Base-by-base conservation (phyloP, 768 basidiomycete genomes). In the Pisolithus microcarpus region DNA sequence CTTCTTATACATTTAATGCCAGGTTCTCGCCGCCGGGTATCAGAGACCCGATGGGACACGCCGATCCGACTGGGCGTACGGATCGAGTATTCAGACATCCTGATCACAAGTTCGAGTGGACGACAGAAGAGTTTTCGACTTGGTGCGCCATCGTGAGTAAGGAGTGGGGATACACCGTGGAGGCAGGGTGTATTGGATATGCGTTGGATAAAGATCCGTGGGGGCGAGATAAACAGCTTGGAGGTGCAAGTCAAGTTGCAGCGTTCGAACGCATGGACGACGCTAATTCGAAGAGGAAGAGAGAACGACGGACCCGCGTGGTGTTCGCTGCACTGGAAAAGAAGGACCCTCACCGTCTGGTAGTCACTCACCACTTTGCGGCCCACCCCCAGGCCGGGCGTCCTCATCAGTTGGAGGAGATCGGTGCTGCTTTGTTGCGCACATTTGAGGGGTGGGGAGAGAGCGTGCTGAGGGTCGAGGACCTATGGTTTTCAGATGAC, bases 91-190 rank as follows among this genome's bases (percentile, higher is more conserved):
- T 92, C 70, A 75, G 91, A 19, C 89, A 94, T 61, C 52, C 67
- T 21, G 91, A 93, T 56, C 91, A 95, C 66, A 86, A 91, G 58
- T 91, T 93, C 55, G 91, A 95, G 64, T 94, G 87, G 86, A 92
- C 89, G 0, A 62, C 67, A 0, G 78, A 80, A 2, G 91, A 94
- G 59, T 95, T 91, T 61, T 58, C 62, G 18, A 57, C 56, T 15
- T 87, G 84, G 80, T 91, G 89, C 60, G 55, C 66, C 10, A 61
- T 59, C 0, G 70, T 68, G 2, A 87, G 85, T 0, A 61, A 60
- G 4, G 74, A 79, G 44, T 92, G 86, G 85, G 87, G 86, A 0
- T 92, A 92, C 56, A 70, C 70, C 1, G 81, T 89, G 9, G 72
- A 80, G 24, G 62, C 79, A 10, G 69, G 74, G 5, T 77, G 78